Percentiles rank a stretch among this genome's conserved stretches.
Evolutionary conservation across 176 grass and related monocot genomes (phyloP).

Genomic region (Avena sativa): DNA sequence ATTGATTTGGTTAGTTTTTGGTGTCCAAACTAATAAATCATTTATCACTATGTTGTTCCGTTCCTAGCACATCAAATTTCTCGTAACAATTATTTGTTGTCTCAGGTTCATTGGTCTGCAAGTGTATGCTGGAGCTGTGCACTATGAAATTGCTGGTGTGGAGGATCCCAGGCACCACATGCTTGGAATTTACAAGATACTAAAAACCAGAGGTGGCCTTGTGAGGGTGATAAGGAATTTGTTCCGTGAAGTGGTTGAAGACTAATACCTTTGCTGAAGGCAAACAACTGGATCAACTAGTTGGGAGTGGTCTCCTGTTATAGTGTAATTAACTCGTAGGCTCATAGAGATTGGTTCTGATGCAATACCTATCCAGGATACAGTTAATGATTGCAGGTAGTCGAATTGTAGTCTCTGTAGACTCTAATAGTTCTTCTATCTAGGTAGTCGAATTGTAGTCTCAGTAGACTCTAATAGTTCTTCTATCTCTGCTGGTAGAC

Average conservation of each 20-base stretch:
- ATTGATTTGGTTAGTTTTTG: constrained; percentile 16
- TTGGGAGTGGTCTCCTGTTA: not conserved
- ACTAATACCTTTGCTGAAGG: not conserved
- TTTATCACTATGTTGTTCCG: not conserved
- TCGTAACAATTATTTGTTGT: not conserved
- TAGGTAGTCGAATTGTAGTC: no score
- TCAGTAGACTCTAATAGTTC: no score
- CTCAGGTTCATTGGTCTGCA: not conserved
- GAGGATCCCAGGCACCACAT: not conserved
- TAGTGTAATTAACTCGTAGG: no score
- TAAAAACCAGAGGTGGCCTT: constrained; percentile 7
- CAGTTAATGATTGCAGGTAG: no score
- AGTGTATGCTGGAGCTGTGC: not conserved
- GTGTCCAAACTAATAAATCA: not conserved
- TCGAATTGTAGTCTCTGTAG: no score
- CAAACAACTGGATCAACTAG: not conserved
- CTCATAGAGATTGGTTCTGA: no score
- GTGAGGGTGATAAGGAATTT: not conserved
- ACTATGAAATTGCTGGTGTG: not conserved
- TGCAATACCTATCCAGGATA: no score
- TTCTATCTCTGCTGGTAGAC: no score
- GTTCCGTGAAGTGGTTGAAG: not conserved
- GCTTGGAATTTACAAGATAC: constrained; percentile 26
- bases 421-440: no score
- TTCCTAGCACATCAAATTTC: not conserved